Evolutionary conservation across 2,329 filamentous ascomycete genomes (phyloP).

Genomic region (Cladophialophora psammophila): DNA sequence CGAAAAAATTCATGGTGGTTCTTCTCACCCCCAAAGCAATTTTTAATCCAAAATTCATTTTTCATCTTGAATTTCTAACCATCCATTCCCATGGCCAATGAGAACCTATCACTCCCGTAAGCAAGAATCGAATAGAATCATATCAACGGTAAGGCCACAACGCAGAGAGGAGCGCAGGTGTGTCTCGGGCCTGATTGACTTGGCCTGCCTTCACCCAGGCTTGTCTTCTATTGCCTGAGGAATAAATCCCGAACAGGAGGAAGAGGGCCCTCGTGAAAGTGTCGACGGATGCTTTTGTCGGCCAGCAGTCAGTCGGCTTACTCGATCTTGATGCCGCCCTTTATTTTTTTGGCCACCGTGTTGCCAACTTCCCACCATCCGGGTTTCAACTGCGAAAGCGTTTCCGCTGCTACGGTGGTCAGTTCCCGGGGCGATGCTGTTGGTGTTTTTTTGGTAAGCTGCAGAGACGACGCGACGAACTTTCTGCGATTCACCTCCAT

Average conservation of each 20-base stretch:
- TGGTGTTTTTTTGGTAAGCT: conserved; percentile 2
- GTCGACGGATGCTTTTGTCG: background rate
- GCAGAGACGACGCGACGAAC: background rate
- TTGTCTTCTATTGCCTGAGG: too few species aligned
- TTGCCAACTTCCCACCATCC: background rate
- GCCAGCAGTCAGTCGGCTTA: background rate
- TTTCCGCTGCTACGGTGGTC: background rate
- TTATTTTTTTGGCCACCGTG: background rate
- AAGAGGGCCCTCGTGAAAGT: background rate
- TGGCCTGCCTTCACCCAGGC: background rate
- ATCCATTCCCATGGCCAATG: background rate
- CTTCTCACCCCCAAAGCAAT: background rate
- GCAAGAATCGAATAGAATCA: background rate
- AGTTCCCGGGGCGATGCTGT: background rate
- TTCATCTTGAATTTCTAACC: background rate
- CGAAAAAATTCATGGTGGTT: background rate
- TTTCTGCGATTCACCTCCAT: background rate
- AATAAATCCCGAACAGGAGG: background rate
- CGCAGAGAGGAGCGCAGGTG: background rate
- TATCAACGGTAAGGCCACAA: too few species aligned
- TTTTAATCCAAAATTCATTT: background rate
- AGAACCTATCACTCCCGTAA: background rate
- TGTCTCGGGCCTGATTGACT: background rate
- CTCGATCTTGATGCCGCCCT: background rate
- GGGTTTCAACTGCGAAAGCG: background rate